Conservation (phyloP, 2,329 filamentous ascomycete species). For the Cladosporium sp. region DNA sequence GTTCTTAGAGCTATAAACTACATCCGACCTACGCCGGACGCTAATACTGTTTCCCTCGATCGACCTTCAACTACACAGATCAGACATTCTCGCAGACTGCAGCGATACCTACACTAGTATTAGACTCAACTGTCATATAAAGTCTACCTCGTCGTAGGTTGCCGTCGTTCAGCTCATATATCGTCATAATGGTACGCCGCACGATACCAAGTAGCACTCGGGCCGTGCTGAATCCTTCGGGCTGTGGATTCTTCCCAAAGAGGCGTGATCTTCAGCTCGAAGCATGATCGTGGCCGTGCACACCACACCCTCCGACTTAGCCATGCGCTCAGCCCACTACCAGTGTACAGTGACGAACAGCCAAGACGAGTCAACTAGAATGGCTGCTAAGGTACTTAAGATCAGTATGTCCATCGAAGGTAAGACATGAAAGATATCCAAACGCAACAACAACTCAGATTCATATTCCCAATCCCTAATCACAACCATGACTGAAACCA, state of each 20-base stretch:
- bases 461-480: neutral
- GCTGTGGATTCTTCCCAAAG: neutral
- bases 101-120: no score
- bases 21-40: no score
- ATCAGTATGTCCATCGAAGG: neutral
- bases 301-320: neutral
- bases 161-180: neutral
- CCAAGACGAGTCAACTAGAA: neutral
- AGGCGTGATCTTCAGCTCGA: slow-evolving; percentile 4
- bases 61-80: neutral
- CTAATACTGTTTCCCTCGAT: neutral
- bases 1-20: no score
- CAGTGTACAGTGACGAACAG: slow-evolving; percentile 7
- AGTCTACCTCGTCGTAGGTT: no score
- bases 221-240: slow-evolving; percentile 13
- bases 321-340: slow-evolving; percentile 12
- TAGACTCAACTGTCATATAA: no score
- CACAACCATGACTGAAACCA: neutral
- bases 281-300: neutral
- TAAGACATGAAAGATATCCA: neutral
- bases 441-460: neutral
- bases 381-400: neutral
- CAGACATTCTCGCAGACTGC: no score
- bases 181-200: neutral
- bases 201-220: neutral